Base-by-base conservation (phyloP, 805 yeast species). In the Cyberlindnera euphorbiiphila region DNA sequence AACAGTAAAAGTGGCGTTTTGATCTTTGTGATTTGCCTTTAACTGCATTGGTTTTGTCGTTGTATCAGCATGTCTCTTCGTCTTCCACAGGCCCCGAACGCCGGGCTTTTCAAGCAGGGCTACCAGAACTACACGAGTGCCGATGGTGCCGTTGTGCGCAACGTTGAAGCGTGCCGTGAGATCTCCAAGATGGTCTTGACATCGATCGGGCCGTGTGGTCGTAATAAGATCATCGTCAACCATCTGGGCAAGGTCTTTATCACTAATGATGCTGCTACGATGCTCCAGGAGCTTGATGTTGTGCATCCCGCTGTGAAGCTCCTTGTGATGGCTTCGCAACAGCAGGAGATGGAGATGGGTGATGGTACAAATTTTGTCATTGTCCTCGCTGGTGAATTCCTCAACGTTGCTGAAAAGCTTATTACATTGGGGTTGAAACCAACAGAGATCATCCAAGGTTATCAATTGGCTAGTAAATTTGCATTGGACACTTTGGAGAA, bases 191-290 rank as follows among this genome's bases (percentile, higher is more conserved):
- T 91, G 78, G 87, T 94, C 45, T 74, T 89, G 42, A 88, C 97
- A 2, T 87, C 96, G 10, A 84, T 93, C 69, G 98, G 98, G 6
- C 98, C 98, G 43, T 85, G 95, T 64, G 98, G 98, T 36, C 76
- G 96, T 57, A 93, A 89, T 64, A 93, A 93, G 73, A 87, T 93
- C 61, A 83, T 93, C 52, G 96, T 93, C 39, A 91, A 91, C 65
- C 76, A 85, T 53, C 65, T 85, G 49, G 88, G 87, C 42, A 87
- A 82, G 58, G 82, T 86, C 17, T 86, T 88, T 60, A 77, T 93
- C 45, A 93, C 98, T 29, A 86, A 86, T 51, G 98, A 93, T 61
- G 97, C 98, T n/a, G 96, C 97, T 25, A 93, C 98, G 7, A 93
- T 93, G 81, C 71, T 93, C 43, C 77, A 83, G 49, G 98, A 93